Evolutionary conservation across 1,284 basidiomycete species (phyloP), one percentile per base, ranked within the genome.

Genomic region (Cutaneotrichosporon cutaneum): DNA sequence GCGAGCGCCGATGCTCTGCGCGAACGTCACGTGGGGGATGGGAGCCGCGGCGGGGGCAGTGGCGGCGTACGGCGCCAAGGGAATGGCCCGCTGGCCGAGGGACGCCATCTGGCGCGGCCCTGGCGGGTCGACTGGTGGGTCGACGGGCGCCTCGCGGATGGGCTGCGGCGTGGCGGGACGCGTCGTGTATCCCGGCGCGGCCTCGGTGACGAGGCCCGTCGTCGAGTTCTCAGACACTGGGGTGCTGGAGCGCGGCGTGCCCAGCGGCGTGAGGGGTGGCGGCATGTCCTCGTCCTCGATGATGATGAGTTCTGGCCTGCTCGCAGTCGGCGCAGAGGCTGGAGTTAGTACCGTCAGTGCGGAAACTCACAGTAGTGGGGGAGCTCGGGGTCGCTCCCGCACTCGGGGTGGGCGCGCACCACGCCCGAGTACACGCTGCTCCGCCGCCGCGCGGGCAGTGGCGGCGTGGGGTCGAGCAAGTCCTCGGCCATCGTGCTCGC

Each of bases 251-350:
- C 14, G 18, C 39, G n/a, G n/a, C n/a, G n/a, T n/a, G n/a, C n/a
- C n/a, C n/a, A 42, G 13, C 5, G 35, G 33, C 1, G 52, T 54
- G 3, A 54, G 52, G 11, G n/a, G 35, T 13, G 52, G 52, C 8
- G 52, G 52, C 33, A 39, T 3, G 35, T 36, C n/a, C 4, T 54
- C 52, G 35, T 54, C 52, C 21, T 39, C 52, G 21, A 54, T 26
- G 14, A 54, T 39, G 14, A 54, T 13, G 11, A 54, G 35, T 16
- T 54, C 52, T 10, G 52, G 52, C 5, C 35, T 7, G 11, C 33
- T 39, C 7, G 33, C 33, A 4, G 52, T 39, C 3, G 52, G 52
- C 11, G 22, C 24, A 4, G 33, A 16, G 4, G 33, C 52, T 54
- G 24, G n/a, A 3, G 16, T 50, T 3, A 50, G 48, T 8, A 16